Conservation (phyloP, 2,329 filamentous ascomycete genomes). For the Nemania serpens region DNA sequence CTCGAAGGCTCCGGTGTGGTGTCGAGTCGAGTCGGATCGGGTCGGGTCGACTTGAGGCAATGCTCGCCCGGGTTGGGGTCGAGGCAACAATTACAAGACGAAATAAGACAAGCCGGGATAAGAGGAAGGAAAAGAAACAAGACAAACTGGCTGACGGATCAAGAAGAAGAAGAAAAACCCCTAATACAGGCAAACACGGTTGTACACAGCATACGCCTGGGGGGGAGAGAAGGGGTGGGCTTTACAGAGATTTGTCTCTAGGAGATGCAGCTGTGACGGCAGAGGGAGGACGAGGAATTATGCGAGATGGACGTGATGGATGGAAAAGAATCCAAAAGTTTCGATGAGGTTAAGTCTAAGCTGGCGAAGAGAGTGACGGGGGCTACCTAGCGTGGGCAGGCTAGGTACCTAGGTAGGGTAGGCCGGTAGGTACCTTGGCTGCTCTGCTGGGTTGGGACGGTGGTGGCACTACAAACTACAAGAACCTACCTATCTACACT, state of each 20-base stretch:
- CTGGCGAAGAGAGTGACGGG: conserved; percentile 28
- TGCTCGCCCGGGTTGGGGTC: conserved; percentile 22
- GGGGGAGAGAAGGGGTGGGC: background rate
- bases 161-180: conserved; percentile 20
- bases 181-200: conserved; percentile 13
- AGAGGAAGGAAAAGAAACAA: conserved; percentile 20
- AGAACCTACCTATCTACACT: too few relatives aligned
- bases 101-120: conserved; percentile 24
- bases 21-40: conserved; percentile 18
- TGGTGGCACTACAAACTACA: too few relatives aligned
- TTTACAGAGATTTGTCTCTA: conserved; percentile 22
- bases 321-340: conserved; percentile 27
- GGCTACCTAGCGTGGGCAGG: conserved; percentile 24
- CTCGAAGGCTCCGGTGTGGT: conserved; percentile 12
- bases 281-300: conserved; percentile 13
- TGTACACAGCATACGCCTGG: conserved; percentile 10
- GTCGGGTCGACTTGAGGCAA: conserved; percentile 20
- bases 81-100: conserved; percentile 23
- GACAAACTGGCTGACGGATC: conserved; percentile 16
- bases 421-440: too few relatives aligned
- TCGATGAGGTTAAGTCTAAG: conserved; percentile 29
- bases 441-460: background rate
- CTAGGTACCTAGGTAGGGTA: conserved; percentile 1
- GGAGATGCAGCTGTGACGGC: conserved; percentile 21
- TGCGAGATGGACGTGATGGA: conserved; percentile 26